A percentile compares a stretch with the other conserved stretches of the same genome.
These are phyloP conservation scores for Chalaropsis ovoidea DNA, from an alignment of 2,329 filamentous ascomycete species.

Conservation along the genomic window DNA sequence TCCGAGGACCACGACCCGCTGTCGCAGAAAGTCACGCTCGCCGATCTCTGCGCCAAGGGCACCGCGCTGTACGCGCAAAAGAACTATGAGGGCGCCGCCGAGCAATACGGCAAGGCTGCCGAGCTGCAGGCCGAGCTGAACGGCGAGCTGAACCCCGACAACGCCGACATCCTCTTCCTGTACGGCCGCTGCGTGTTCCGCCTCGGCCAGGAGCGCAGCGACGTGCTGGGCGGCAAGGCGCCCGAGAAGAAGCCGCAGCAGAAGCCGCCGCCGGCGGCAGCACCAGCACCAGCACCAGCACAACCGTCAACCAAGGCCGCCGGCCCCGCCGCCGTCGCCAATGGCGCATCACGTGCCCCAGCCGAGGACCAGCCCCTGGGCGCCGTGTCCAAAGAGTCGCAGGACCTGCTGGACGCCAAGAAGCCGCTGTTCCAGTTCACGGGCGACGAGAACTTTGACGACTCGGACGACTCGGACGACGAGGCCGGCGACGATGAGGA, in stretches of 20 bases:
- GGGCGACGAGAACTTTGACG: conserved; percentile 87
- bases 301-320: conserved; percentile 35
- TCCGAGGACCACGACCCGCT: conserved; percentile 25
- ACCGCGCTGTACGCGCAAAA: conserved; percentile 80
- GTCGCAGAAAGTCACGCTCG: conserved; percentile 45
- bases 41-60: conserved; percentile 69
- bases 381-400: conserved; percentile 32
- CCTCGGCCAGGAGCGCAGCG: conserved; percentile 85
- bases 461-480: conserved; percentile 67
- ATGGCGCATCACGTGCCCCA: conserved; percentile 37
- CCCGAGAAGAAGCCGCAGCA: conserved; percentile 41
- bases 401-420: conserved; percentile 36
- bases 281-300: no score
- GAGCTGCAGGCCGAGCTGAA: conserved; percentile 85
- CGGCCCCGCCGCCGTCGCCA: conserved; percentile 33
- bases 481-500: conserved; percentile 37
- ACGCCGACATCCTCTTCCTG: conserved; percentile 86
- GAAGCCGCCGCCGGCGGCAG: conserved; percentile 26
- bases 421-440: conserved; percentile 85
- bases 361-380: conserved; percentile 31
- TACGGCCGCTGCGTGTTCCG: conserved; percentile 93
- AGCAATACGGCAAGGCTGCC: conserved; percentile 78
- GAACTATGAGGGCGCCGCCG: conserved; percentile 75
- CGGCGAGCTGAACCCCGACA: conserved; percentile 80
- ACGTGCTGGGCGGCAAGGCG: conserved; percentile 79